Conservation (phyloP, 2,329 filamentous ascomycete species). For the Fonsecaea nubica region DNA sequence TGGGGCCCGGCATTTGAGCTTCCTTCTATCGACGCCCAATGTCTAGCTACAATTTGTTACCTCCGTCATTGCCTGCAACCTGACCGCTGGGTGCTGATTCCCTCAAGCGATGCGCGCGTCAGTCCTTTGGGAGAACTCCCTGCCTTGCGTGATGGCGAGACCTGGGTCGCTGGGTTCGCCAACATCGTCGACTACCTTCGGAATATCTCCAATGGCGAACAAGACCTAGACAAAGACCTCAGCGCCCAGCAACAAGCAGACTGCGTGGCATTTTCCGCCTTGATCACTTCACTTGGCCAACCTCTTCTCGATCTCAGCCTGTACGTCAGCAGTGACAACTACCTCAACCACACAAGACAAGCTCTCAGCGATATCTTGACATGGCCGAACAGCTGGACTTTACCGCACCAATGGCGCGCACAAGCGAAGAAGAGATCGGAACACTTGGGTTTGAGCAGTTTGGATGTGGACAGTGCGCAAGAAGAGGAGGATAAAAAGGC, state of each 20-base stretch:
- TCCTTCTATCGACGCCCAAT: conserved; percentile 90
- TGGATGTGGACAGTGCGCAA: conserved; percentile 65
- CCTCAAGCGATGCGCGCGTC: conserved; percentile 73
- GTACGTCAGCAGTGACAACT: conserved; percentile 90
- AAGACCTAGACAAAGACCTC: conserved; percentile 56
- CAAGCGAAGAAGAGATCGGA: conserved; percentile 73
- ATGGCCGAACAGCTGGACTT: conserved; percentile 86
- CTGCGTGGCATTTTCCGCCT: conserved; percentile 61
- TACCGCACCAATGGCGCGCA: conserved; percentile 75
- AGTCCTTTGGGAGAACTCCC: conserved; percentile 69
- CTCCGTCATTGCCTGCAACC: conserved; percentile 67
- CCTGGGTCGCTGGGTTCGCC: conserved; percentile 60
- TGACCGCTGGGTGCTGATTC: conserved; percentile 72
- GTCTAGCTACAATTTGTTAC: conserved; percentile 81
- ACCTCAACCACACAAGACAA: conserved; percentile 75
- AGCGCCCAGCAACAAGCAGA: conserved; percentile 55
- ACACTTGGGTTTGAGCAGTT: conserved; percentile 70
- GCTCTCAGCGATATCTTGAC: conserved; percentile 80
- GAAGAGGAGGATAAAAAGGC: conserved; percentile 49
- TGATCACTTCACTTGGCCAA: conserved; percentile 75
- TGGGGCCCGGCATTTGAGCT: conserved; percentile 90
- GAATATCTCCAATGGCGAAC: conserved; percentile 55
- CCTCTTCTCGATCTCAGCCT: conserved; percentile 84
- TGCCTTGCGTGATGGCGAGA: conserved; percentile 61
- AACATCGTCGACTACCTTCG: conserved; percentile 61